Evolutionary conservation across 345 rosid genomes (phyloP).

Genomic region (Gossypium australe): DNA sequence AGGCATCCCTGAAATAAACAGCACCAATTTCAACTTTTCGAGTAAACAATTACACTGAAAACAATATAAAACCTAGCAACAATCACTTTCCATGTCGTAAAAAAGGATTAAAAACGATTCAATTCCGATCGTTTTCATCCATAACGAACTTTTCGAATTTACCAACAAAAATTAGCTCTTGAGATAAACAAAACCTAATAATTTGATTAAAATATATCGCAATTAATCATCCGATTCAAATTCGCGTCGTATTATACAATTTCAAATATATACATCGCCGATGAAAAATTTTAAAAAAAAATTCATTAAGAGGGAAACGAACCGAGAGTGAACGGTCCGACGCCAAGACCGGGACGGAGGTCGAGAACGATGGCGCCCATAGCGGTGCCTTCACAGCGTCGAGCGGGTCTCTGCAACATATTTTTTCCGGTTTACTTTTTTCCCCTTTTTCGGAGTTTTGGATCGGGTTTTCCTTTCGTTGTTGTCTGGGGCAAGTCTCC

Average conservation of each 20-base stretch:
- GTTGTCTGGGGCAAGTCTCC: not conserved
- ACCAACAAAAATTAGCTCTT: not conserved
- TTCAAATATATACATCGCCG: not conserved
- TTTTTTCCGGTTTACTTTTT: not conserved
- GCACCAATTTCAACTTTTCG: conserved; percentile 1
- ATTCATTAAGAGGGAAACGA: conserved; percentile 3
- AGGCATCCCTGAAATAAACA: conserved; percentile 66
- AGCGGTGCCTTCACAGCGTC: conserved; percentile 95
- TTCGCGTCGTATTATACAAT: not conserved
- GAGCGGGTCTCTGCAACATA: conserved; percentile 61
- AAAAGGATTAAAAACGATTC: not conserved
- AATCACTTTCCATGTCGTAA: not conserved
- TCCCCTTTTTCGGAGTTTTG: not conserved
- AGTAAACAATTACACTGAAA: not conserved
- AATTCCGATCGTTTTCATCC: not conserved
- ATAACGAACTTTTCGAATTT: not conserved
- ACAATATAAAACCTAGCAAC: conserved; percentile 7
- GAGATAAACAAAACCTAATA: not conserved
- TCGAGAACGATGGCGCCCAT: conserved; percentile 95
- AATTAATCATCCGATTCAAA: not conserved
- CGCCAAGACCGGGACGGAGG: conserved; percentile 85
- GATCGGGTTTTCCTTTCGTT: not conserved
- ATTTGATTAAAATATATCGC: not conserved
- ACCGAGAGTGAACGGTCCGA: conserved; percentile 93
- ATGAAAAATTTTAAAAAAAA: not conserved